These are phyloP conservation scores for Metschnikowia baotianmanensis DNA, from an alignment of 805 yeast species.

Conservation along the genomic window DNA sequence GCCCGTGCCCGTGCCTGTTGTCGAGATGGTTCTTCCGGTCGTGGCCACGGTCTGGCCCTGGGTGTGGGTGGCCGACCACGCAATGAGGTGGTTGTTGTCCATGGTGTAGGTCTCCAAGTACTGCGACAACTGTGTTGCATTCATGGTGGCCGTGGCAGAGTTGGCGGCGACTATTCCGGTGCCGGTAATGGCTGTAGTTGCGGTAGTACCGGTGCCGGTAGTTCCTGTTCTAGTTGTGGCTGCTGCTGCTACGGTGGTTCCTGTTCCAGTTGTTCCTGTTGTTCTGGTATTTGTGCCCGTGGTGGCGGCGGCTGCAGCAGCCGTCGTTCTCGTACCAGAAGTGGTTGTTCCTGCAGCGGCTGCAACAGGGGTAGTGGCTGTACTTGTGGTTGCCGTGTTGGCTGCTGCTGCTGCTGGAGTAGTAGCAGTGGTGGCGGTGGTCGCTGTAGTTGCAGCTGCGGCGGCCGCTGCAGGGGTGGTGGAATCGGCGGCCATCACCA, in stretches of 20 bases:
- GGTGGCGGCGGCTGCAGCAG: conserved; percentile 17
- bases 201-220: no score
- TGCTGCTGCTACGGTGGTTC: conserved; percentile 12
- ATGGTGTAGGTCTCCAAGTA: conserved; percentile 16
- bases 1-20: neutral
- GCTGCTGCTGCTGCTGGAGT: conserved; percentile 20
- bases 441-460: conserved; percentile 20
- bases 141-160: conserved; percentile 17
- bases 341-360: conserved; percentile 20
- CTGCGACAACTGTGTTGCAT: conserved; percentile 14
- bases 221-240: conserved; percentile 16
- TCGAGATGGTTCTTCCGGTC: conserved; percentile 7
- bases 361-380: conserved; percentile 14
- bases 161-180: conserved; percentile 14
- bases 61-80: conserved; percentile 20
- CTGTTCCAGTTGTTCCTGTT: conserved; percentile 10
- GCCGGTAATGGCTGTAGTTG: conserved; percentile 1
- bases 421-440: conserved; percentile 19
- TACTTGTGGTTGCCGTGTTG: conserved; percentile 16
- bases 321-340: conserved; percentile 20
- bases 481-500: no score
- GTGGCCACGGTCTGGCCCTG: conserved; percentile 10
- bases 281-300: conserved; percentile 11
- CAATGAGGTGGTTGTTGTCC: conserved; percentile 18
- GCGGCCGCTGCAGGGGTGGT: conserved; percentile 20